Evolutionary conservation across 1,284 basidiomycete species (phyloP).

Genomic region (Moesziomyces parantarcticus): DNA sequence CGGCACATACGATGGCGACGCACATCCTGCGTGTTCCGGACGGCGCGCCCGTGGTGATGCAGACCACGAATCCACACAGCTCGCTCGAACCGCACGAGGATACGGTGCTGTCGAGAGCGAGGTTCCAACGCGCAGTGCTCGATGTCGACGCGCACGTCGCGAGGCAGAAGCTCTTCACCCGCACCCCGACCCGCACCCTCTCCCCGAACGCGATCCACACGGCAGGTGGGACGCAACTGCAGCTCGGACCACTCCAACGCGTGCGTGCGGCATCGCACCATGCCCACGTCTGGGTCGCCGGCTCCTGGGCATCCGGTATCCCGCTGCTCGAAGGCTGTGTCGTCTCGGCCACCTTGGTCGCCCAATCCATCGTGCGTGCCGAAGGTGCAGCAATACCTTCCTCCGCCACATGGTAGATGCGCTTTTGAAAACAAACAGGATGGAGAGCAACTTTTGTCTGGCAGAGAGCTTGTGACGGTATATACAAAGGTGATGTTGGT

Average conservation of each 20-base stretch:
- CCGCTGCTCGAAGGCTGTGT: constrained; percentile 41
- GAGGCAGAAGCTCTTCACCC: constrained; percentile 8
- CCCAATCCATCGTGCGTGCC: constrained; percentile 8
- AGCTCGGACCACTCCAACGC: constrained; percentile 12
- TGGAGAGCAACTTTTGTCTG: too few species aligned
- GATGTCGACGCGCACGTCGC: constrained; percentile 19
- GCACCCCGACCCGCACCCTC: background rate
- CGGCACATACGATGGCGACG: constrained; percentile 56
- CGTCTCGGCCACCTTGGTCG: constrained; percentile 14
- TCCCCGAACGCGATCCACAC: background rate
- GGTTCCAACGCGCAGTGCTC: constrained; percentile 58
- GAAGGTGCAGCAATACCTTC: background rate
- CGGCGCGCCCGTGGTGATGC: constrained; percentile 32
- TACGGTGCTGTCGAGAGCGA: constrained; percentile 30
- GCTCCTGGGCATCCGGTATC: constrained; percentile 32
- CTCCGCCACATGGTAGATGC: constrained; percentile 6
- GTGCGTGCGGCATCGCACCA: background rate
- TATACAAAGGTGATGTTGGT: background rate
- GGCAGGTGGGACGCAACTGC: constrained; percentile 2
- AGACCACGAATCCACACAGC: constrained; percentile 62
- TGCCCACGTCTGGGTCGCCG: constrained; percentile 17
- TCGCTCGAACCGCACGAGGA: constrained; percentile 26
- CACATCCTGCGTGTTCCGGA: constrained; percentile 39
- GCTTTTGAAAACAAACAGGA: background rate
- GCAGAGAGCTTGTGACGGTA: background rate